Evolutionary conservation across 306 rosid species (phyloP).

Genomic region (Cicer bijugum): DNA sequence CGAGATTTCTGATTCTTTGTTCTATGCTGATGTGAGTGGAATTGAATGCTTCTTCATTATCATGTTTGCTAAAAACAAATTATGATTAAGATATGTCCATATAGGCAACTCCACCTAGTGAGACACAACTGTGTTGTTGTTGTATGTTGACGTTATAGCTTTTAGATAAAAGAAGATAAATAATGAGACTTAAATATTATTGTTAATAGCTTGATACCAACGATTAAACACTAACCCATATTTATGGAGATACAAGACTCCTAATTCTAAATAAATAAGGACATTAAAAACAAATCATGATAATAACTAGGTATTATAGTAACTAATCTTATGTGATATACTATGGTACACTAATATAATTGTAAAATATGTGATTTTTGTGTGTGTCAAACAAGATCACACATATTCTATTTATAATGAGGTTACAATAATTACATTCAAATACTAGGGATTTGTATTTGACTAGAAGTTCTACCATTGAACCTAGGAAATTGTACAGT

Average conservation of each 20-base stretch:
- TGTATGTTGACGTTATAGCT: background rate
- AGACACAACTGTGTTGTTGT: background rate
- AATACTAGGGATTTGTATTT: too few species aligned
- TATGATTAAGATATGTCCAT: conserved; percentile 19
- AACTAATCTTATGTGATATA: background rate
- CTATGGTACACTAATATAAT: too few species aligned
- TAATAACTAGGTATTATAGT: background rate
- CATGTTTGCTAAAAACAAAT: conserved; percentile 3
- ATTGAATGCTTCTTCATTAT: conserved; percentile 24
- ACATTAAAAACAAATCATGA: background rate
- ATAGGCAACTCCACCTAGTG: background rate
- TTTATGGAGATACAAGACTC: background rate
- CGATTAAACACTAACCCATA: background rate
- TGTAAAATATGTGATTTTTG: too few species aligned
- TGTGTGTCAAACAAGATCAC: too few species aligned
- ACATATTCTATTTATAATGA: too few species aligned
- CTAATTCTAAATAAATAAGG: conserved; percentile 3
- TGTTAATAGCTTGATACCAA: background rate
- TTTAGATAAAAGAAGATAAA: background rate
- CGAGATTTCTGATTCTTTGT: conserved; percentile 75
- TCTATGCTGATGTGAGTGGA: conserved; percentile 86
- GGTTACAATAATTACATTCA: too few species aligned
- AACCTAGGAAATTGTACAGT: too few species aligned
- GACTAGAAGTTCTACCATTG: too few species aligned
- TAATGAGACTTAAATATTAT: background rate